Evolutionary conservation across 2,329 filamentous ascomycete genomes (phyloP).

Genomic region (Capronia americana): DNA sequence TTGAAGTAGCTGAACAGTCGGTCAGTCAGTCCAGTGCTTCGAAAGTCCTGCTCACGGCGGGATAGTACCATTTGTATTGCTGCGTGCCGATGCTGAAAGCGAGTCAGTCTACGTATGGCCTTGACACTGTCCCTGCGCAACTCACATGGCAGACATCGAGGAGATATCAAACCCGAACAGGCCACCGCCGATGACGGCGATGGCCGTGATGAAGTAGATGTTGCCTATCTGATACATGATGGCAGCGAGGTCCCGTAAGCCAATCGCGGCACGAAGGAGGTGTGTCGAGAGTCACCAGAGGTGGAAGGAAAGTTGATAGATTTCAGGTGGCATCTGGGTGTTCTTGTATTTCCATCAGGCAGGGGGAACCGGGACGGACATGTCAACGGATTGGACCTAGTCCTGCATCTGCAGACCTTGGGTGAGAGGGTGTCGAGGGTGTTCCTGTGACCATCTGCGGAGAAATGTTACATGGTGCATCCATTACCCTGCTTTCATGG

Average conservation of each 20-base stretch:
- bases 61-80: constrained; percentile 74
- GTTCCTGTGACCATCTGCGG: constrained; percentile 16
- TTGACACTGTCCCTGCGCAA: constrained; percentile 26
- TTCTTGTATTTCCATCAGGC: constrained; percentile 19
- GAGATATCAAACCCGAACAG: constrained; percentile 66
- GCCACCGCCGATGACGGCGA: constrained; percentile 63
- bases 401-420: neutral
- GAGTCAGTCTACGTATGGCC: constrained; percentile 61
- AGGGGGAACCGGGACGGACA: neutral
- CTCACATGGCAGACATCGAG: constrained; percentile 59
- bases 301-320: neutral
- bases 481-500: constrained; percentile 9
- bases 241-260: constrained; percentile 4
- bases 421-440: constrained; percentile 4
- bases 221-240: constrained; percentile 55
- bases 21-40: neutral
- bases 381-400: constrained; percentile 3
- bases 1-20: constrained; percentile 59
- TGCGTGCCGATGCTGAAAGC: constrained; percentile 64
- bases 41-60: constrained; percentile 50
- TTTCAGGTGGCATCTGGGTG: neutral
- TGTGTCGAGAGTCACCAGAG: constrained; percentile 1
- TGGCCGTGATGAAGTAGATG: constrained; percentile 64
- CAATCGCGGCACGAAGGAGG: neutral
- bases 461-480: constrained; percentile 22